phyloP scores from a whole-genome alignment of 192 early-diverging fungal species.

The Rhizoclosmatium globosum region DNA sequence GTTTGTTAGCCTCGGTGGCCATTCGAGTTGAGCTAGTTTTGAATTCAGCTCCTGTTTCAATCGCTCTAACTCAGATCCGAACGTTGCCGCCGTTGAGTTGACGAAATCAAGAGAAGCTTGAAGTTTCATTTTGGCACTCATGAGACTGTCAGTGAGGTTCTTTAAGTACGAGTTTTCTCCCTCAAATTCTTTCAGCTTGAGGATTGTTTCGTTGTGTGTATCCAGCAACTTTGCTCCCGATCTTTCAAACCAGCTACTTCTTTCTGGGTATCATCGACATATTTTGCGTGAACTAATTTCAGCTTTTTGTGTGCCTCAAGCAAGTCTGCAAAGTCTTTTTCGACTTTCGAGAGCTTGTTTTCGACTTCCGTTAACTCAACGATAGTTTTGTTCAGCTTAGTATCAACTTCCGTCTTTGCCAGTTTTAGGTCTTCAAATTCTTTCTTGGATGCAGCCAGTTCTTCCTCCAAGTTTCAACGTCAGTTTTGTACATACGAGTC shows the following conservation, averaged over 20 bases:
- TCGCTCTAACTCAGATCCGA: constrained; percentile 4
- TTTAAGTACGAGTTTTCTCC: constrained; percentile 31
- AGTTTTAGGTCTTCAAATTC: background rate
- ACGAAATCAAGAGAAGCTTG: constrained; percentile 35
- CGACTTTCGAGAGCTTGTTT: constrained; percentile 5
- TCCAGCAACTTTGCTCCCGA: background rate
- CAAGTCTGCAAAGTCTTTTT: background rate
- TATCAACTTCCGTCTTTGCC: background rate
- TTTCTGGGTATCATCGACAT: constrained; percentile 16
- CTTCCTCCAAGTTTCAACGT: constrained; percentile 7
- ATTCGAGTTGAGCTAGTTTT: background rate
- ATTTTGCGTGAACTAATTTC: constrained; percentile 16
- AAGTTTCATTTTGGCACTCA: constrained; percentile 40
- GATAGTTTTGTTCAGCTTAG: background rate
- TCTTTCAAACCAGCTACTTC: background rate
- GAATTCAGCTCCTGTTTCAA: background rate
- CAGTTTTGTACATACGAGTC: constrained; percentile 5
- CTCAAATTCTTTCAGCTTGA: constrained; percentile 37
- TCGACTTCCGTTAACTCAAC: constrained; percentile 4
- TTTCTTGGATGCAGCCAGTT: constrained; percentile 19
- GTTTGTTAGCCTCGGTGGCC: background rate
- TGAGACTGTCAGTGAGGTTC: constrained; percentile 35
- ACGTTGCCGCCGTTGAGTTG: constrained; percentile 8
- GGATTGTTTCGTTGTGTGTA: background rate
- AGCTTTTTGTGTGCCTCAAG: constrained; percentile 14